Conservation (phyloP, 2,329 filamentous ascomycete species). For the Aureobasidium sp. region DNA sequence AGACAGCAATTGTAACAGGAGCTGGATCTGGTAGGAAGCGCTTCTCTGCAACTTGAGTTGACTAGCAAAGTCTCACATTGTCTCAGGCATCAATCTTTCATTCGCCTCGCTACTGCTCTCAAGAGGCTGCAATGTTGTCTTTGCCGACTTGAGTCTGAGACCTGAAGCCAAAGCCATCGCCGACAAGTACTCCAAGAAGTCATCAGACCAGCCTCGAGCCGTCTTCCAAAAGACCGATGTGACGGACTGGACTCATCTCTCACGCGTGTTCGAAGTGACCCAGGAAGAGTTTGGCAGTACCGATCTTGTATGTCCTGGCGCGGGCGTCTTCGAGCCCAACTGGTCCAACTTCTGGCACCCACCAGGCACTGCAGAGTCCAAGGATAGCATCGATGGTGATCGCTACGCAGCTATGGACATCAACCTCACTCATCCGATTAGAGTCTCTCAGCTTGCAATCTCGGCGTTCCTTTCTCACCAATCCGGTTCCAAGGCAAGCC, state of each 20-base stretch:
- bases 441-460: conserved; percentile 43
- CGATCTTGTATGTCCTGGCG: conserved; percentile 44
- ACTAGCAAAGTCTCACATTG: neutral
- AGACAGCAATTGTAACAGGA: conserved; percentile 44
- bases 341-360: conserved; percentile 45
- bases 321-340: conserved; percentile 42
- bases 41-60: neutral
- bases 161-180: conserved; percentile 42
- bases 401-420: conserved; percentile 38
- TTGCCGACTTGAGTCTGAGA: conserved; percentile 42
- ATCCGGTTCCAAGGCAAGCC: conserved; percentile 27
- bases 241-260: conserved; percentile 43
- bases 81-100: conserved; percentile 40
- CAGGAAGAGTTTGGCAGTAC: conserved; percentile 41
- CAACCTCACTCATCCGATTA: conserved; percentile 44
- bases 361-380: conserved; percentile 31
- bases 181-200: conserved; percentile 27
- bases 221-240: conserved; percentile 42
- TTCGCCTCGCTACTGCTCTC: conserved; percentile 41
- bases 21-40: conserved; percentile 35
- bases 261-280: conserved; percentile 44
- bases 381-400: conserved; percentile 29
- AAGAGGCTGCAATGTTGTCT: conserved; percentile 41
- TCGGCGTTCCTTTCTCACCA: conserved; percentile 35
- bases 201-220: conserved; percentile 28